These are phyloP conservation scores for Cucurbita pepo DNA, from an alignment of 306 rosid genomes.

Conservation along the genomic window DNA sequence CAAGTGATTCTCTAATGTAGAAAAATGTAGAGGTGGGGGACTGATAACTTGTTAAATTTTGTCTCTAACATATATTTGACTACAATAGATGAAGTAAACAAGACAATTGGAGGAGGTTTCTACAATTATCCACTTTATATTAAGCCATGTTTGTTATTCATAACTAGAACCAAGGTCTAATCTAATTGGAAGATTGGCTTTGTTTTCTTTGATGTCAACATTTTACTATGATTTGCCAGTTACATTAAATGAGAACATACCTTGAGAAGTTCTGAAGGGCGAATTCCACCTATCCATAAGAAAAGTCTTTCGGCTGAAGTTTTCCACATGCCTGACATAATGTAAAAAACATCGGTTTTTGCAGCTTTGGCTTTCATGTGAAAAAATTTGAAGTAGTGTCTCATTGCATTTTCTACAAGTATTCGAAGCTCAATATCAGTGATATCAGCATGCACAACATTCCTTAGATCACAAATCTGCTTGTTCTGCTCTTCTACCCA, in stretches of 20 bases:
- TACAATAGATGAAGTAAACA: too few relatives aligned
- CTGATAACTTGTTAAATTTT: too few relatives aligned
- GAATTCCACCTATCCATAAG: slow-evolving; percentile 93
- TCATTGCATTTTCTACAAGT: slow-evolving; percentile 52
- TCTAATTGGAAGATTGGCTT: not conserved
- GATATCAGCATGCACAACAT: slow-evolving; percentile 38
- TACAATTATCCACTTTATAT: not conserved
- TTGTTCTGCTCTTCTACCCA: slow-evolving; percentile 78
- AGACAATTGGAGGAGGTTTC: too few relatives aligned
- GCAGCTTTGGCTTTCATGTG: slow-evolving; percentile 73
- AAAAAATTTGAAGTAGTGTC: slow-evolving; percentile 58
- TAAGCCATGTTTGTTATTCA: not conserved
- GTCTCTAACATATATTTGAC: too few relatives aligned
- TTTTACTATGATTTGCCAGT: not conserved
- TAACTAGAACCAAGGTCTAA: not conserved
- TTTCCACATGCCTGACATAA: slow-evolving; percentile 81
- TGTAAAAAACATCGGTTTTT: slow-evolving; percentile 74
- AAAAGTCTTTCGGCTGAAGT: slow-evolving; percentile 69
- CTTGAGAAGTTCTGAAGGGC: slow-evolving; percentile 87
- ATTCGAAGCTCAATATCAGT: slow-evolving; percentile 45
- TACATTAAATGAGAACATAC: slow-evolving; percentile 16
- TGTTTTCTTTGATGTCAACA: not conserved
- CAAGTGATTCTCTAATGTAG: too few relatives aligned
- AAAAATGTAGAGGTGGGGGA: too few relatives aligned
- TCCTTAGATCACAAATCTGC: slow-evolving; percentile 47